Conservation (phyloP, 2,329 filamentous ascomycete genomes). For the Sporothrix brasiliensis region DNA sequence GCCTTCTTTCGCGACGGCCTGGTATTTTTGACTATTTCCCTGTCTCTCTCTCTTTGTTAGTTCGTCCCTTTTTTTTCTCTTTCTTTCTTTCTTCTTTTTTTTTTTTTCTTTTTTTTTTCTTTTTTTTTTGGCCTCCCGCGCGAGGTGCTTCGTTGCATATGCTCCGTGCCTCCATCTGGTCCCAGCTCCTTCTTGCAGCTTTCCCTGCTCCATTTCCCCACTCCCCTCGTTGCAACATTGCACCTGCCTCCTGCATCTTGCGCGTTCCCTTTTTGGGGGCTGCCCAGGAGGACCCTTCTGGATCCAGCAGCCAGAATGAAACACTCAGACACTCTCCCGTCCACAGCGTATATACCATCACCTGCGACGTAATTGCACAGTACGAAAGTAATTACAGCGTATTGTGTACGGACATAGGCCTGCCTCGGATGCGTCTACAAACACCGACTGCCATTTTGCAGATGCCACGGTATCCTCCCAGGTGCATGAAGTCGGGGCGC, state of each 20-base stretch:
- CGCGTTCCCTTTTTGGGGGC: neutral
- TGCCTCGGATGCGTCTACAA: neutral
- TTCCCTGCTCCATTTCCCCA: neutral
- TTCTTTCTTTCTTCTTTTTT: too few relatives aligned
- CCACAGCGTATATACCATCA: neutral
- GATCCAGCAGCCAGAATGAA: neutral
- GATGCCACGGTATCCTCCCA: slow-evolving; percentile 3
- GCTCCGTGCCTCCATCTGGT: slow-evolving; percentile 13
- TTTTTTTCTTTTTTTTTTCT: too few relatives aligned
- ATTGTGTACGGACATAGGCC: too few relatives aligned
- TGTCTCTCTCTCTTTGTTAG: neutral
- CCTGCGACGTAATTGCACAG: neutral
- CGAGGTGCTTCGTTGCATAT: neutral
- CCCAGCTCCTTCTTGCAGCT: slow-evolving; percentile 18
- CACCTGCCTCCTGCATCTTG: slow-evolving; percentile 25
- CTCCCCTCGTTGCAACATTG: slow-evolving; percentile 18
- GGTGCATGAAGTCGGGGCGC: neutral
- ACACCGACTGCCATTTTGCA: neutral
- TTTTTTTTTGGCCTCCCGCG: too few relatives aligned
- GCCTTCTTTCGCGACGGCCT: neutral
- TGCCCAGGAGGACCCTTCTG: neutral
- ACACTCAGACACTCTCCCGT: neutral
- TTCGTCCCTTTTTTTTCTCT: neutral
- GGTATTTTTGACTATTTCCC: neutral
- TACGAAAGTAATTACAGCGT: too few relatives aligned